phyloP scores from a whole-genome alignment of 2,329 filamentous ascomycete species.

The Epichloe uncinata region DNA sequence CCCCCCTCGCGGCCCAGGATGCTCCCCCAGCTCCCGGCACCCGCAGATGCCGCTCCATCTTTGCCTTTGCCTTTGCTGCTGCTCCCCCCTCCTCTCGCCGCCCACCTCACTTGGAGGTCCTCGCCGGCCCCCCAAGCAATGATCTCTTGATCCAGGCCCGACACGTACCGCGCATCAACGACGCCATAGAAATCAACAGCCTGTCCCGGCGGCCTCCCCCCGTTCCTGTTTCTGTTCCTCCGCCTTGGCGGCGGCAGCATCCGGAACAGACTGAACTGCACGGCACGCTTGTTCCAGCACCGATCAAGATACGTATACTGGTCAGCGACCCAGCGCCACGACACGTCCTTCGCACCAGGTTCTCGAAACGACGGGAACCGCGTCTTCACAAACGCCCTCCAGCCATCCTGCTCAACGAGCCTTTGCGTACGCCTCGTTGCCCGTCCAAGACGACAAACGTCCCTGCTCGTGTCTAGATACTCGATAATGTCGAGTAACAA shows the following conservation, averaged over 20 bases:
- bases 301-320: slow-evolving; percentile 36
- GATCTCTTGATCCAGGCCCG: slow-evolving; percentile 28
- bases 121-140: slow-evolving; percentile 38
- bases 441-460: slow-evolving; percentile 28
- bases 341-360: slow-evolving; percentile 11
- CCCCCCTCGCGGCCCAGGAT: slow-evolving; percentile 25
- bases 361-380: slow-evolving; percentile 29
- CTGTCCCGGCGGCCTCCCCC: slow-evolving; percentile 17
- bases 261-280: slow-evolving; percentile 21
- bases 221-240: slow-evolving; percentile 8
- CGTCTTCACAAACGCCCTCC: slow-evolving; percentile 34
- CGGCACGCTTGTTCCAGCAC: slow-evolving; percentile 37
- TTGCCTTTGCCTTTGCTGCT: slow-evolving; percentile 5
- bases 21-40: slow-evolving; percentile 20
- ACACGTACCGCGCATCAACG: slow-evolving; percentile 29
- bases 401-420: slow-evolving; percentile 30
- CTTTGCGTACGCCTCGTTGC: slow-evolving; percentile 26
- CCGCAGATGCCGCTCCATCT: neutral
- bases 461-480: slow-evolving; percentile 34
- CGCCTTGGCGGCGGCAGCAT: neutral
- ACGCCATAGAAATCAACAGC: slow-evolving; percentile 31
- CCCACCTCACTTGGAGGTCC: slow-evolving; percentile 31
- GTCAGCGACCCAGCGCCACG: slow-evolving; percentile 28
- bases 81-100: slow-evolving; percentile 16
- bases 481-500: slow-evolving; percentile 35